Base-by-base conservation (phyloP, 305 asterid genomes). In the Withania somnifera region DNA sequence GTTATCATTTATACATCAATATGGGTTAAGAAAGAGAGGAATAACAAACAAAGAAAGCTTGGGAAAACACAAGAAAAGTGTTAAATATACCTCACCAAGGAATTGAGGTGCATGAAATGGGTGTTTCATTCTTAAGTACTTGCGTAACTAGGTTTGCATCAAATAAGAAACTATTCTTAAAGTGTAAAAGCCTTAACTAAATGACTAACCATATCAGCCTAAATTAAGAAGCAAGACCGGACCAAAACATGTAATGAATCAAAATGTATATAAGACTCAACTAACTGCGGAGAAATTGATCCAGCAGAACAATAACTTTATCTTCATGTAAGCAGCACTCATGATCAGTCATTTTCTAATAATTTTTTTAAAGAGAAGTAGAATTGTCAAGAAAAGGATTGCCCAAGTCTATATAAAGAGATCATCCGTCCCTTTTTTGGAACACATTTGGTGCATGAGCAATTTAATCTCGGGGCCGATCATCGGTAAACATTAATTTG, bases 111-210 rank as follows among this genome's bases (percentile, higher is more conserved):
- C 76, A 81, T 88, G 77, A 90, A 88, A 87, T 94, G 98, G 3
- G 89, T 91, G 7, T 85, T 86, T 42, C 99, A 95, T 89, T 95
- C 99, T 87, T 91, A 73, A 93, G 85, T 85, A 93, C 97, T 90
- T 94, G 97, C 63, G 88, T 82, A 77, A 94, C 91, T 81, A 94
- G 85, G 73, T 90, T 98, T 95, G 89, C 19, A 40, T 6, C 52
- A 32, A 36, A 4, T 73, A 11, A 32, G 34, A 85, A 84, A 86
- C 26, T 47, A 36, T 63, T 42, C 45, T 11, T 54, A 38, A 85
- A 51, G 56, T 78, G 84, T 36, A 11, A 83, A 82, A 85, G 50
- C 68, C 76, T 1, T 81, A 47, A 52, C 61, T 64, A 80, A 80
- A 64, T 45, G 40, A 36, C 6, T 36, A 36, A 36, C 40, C 6